Base-by-base conservation (phyloP, 805 yeast genomes). In the Saccharomycopsis amapae region DNA sequence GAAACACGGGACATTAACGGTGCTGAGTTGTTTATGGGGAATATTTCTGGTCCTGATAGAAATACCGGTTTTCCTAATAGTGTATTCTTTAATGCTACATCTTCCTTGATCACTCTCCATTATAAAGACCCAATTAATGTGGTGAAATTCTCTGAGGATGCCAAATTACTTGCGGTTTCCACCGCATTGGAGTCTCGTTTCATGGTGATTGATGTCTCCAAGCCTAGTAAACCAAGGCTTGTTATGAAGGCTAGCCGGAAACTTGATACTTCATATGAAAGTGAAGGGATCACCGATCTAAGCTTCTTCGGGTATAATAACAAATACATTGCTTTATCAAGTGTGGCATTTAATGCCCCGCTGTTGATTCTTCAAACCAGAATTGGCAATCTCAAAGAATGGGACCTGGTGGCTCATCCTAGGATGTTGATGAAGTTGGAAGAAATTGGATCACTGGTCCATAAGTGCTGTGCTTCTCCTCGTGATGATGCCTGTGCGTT, bases 281-380 rank as follows among this genome's bases (percentile, higher is more conserved):
- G 85, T 46, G 97, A 89, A 59, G 97, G 97, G 2, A 85, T 90
- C 32, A 90, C 97, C 0, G 85, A 80, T 51, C 64, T 85, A 5
- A 73, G 75, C 46, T 83, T 88, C 59, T 80, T 82, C 60, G 86
- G 87, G 0, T 79, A 78, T 34, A 76, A 78, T 52, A 62, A 75
- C 48, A 61, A 69, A 25, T 62, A 72, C 36, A 72, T 79, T 75
- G 71, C 71, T 34, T 68, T 76, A 4, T 71, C 81, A 0, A 72
- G 84, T 1, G 76, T 75, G 4, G 81, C 87, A 5, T 75, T 76
- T 44, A 73, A 76, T 52, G 72, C 85, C 2, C 76, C 81, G 2
- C 86, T 88, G 0, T 78, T 82, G 38, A 69, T 82, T 5, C 69
- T 82, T 24, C 85, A 82, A 53, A 73, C 88, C 3, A 70, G 74